Evolutionary conservation across 805 yeast genomes (phyloP).

Genomic region (Yueomyces sp.): DNA sequence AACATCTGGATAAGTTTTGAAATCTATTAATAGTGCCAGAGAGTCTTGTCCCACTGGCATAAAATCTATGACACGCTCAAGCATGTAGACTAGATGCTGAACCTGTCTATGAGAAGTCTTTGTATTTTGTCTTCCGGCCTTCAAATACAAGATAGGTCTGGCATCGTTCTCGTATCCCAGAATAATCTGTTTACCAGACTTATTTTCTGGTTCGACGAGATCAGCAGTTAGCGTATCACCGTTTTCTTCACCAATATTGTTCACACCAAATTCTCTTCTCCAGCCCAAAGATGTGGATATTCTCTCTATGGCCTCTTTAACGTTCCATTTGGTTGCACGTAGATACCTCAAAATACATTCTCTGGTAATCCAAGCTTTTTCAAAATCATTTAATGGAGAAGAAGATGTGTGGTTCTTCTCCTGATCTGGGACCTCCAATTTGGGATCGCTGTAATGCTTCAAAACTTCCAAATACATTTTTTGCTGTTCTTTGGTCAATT

Average conservation of each 20-base stretch:
- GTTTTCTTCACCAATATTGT: slow-evolving; percentile 30
- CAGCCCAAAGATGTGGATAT: slow-evolving; percentile 70
- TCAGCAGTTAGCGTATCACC: slow-evolving; percentile 41
- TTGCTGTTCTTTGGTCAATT: slow-evolving; percentile 41
- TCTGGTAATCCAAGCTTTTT: slow-evolving; percentile 84
- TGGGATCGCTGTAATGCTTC: slow-evolving; percentile 46
- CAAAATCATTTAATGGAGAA: slow-evolving; percentile 30
- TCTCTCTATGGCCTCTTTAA: slow-evolving; percentile 56
- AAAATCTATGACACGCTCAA: slow-evolving; percentile 83
- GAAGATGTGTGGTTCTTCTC: slow-evolving; percentile 30
- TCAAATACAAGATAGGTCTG: slow-evolving; percentile 84
- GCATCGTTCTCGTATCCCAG: slow-evolving; percentile 82
- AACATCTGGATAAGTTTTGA: slow-evolving; percentile 53
- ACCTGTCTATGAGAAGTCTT: slow-evolving; percentile 82
- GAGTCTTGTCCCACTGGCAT: slow-evolving; percentile 98
- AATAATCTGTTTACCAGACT: slow-evolving; percentile 84
- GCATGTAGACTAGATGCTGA: slow-evolving; percentile 86
- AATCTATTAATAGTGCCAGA: slow-evolving; percentile 81
- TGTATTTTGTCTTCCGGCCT: slow-evolving; percentile 94
- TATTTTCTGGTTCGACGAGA: slow-evolving; percentile 52
- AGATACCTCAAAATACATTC: slow-evolving; percentile 85
- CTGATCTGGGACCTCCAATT: slow-evolving; percentile 33
- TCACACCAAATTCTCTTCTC: slow-evolving; percentile 87
- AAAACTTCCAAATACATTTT: slow-evolving; percentile 50
- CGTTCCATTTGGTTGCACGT: slow-evolving; percentile 88